Conservation (phyloP, 1,284 basidiomycete genomes). For the Lentinus polychrous region DNA sequence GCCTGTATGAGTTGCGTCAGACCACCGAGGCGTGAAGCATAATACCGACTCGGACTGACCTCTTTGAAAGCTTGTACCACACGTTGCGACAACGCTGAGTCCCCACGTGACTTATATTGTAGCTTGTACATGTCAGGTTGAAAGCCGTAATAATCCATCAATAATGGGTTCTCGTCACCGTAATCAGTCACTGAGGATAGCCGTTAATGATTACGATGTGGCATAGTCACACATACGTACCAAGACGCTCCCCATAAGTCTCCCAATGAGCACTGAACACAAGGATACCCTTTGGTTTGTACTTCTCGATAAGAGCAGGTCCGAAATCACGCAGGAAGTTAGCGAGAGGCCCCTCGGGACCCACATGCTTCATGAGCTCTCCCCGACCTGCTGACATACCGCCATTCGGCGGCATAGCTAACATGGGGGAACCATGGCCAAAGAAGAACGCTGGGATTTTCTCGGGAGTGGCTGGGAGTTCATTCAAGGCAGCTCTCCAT, state of each 20-base stretch:
- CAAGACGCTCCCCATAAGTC: slow-evolving; percentile 45
- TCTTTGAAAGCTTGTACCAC: slow-evolving; percentile 56
- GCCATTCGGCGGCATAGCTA: slow-evolving; percentile 32
- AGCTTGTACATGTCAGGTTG: slow-evolving; percentile 49
- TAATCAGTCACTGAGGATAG: slow-evolving; percentile 56
- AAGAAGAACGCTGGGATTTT: slow-evolving; percentile 74
- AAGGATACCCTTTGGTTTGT: slow-evolving; percentile 67
- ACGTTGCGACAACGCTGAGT: slow-evolving; percentile 44
- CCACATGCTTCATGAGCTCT: slow-evolving; percentile 30
- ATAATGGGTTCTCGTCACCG: slow-evolving; percentile 61
- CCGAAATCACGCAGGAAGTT: slow-evolving; percentile 66
- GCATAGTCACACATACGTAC: slow-evolving; percentile 25
- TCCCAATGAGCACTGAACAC: slow-evolving; percentile 83
- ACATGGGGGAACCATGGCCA: slow-evolving; percentile 59
- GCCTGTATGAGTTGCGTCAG: slow-evolving; percentile 31
- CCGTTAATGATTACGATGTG: not conserved
- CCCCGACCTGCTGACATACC: slow-evolving; percentile 12
- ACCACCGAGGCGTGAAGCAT: not conserved
- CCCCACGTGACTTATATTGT: slow-evolving; percentile 62
- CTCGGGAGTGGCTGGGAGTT: slow-evolving; percentile 51
- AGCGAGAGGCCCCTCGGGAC: slow-evolving; percentile 49
- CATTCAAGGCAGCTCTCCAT: slow-evolving; percentile 54
- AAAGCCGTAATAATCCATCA: slow-evolving; percentile 73
- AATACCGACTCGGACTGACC: slow-evolving; percentile 33
- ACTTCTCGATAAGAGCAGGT: slow-evolving; percentile 57